Base-by-base conservation (phyloP, 805 yeast genomes). In the Candida verbasci region DNA sequence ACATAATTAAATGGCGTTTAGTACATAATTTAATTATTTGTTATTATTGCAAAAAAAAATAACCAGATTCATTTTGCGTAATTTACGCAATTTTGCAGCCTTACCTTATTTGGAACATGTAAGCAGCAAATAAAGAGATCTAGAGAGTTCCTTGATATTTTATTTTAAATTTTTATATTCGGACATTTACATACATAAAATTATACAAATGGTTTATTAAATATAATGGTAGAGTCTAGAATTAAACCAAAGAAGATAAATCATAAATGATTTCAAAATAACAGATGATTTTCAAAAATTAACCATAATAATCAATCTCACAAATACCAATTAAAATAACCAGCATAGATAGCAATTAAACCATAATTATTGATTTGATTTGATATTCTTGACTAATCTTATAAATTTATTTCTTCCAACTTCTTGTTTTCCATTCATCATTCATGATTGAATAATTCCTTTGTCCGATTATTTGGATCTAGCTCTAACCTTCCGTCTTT, bases 401-500 rank as follows among this genome's bases (percentile, higher is more conserved):
- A 21, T 33, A 20, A 6, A 6, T 20, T 20, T 20, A 20, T 20
- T 20, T 24, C 10, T 24, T 6, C 15, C 15, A 31, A 20, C 9
- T 33, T 21, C 18, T 23, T 23, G 16, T 27, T 29, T 18, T 17
- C 20, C n/a, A n/a, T n/a, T n/a, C n/a, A n/a, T n/a, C n/a, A n/a
- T n/a, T n/a, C n/a, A n/a, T n/a, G n/a, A n/a, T n/a, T n/a, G n/a
- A n/a, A n/a, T n/a, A 9, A 16, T 9, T 22, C 31, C 31, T 41
- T 44, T 46, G 68, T 65, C 68, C 83, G 85, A 78, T 84, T 84
- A 86, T 82, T 86, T 86, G 80, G 96, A 86, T 86, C 97, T 88
- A 77, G 97, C 97, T 86, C 97, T 87, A 67, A 91, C 96, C 96
- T 91, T 91, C 97, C 97, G 96, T 85, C 97, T 86, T 95, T 91